Evolutionary conservation across 345 rosid genomes (phyloP), one percentile per base, ranked within the genome.

Genomic region (Aquilaria sinensis): DNA sequence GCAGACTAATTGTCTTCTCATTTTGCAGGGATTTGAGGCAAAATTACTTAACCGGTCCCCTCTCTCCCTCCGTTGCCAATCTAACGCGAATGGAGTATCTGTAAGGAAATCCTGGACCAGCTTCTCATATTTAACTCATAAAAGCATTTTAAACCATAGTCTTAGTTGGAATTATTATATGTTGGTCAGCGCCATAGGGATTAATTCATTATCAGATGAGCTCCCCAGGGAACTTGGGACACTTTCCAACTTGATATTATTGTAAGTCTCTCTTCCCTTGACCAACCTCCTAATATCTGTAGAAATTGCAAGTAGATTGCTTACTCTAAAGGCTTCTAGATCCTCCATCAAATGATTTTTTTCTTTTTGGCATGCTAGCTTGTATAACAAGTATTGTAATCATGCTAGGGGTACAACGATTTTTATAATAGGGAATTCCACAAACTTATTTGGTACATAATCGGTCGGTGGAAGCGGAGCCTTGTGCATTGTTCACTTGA

Each of bases 151-250:
- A 3, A 8, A 4, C 12, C 34, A 3, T 56, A 31, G 9, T 58
- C 31, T 12, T 33, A 43, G 47, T 41, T 55, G 6, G 63, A 53
- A 45, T 0, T 53, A 51, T 52, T 13, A 12, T 63, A 2, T 60
- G 57, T 32, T 34, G 2, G 23, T 1, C 73, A 90, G 96, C 86
- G 51, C 1, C 67, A 0, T 89, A 57, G 85, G 81, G 51, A 75
- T 70, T 51, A 84, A 89, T 77, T 68, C 85, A 0, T 58, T 84
- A 49, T 82, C 83, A 12, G 96, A 88, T 57, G 83, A 85, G 69
- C 65, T 89, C 49, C 96, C 92, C 10, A 74, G 63, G 65, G 92
- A 84, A 73, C 72, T 89, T 57, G 92, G 96, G 51, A 47, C 67
- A 69, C 92, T 86, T 64, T 68, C 82, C 5, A 83, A 81, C 51